Evolutionary conservation across 139 green algal genomes (phyloP).

Genomic region (Deuterostichococcus epilithicus): DNA sequence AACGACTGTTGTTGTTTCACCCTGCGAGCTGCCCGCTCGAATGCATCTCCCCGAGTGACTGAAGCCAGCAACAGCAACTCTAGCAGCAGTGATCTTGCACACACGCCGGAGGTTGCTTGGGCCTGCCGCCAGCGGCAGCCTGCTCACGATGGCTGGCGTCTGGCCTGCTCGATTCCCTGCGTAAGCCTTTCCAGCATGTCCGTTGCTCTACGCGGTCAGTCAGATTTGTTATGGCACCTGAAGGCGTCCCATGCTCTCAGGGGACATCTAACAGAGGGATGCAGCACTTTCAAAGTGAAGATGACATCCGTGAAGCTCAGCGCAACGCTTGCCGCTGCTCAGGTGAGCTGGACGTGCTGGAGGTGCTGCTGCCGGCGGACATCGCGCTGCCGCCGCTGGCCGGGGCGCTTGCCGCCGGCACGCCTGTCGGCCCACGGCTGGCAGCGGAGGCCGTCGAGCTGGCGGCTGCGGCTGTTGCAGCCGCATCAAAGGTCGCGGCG

Average conservation of each 20-base stretch:
- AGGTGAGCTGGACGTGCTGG: constrained; percentile 45
- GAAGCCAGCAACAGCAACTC: no score
- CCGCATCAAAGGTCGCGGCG: no score
- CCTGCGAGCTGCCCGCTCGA: no score
- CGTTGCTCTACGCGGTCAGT: neutral
- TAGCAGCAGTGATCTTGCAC: no score
- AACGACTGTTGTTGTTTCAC: no score
- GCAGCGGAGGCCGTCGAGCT: no score
- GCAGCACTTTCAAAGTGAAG: neutral
- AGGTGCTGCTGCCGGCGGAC: constrained; percentile 60
- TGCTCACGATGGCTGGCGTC: no score
- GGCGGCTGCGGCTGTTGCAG: neutral
- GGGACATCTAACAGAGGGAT: neutral
- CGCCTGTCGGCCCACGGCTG: neutral
- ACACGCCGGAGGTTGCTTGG: no score
- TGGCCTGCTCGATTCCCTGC: neutral
- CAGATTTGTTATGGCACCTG: neutral
- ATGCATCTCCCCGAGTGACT: no score
- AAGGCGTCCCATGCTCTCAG: neutral
- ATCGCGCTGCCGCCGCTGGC: constrained; percentile 54
- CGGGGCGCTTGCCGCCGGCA: constrained; percentile 7
- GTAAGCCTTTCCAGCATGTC: neutral
- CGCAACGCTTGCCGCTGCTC: neutral
- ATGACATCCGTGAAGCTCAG: neutral
- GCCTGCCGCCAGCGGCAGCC: no score